Evolutionary conservation across 305 asterid genomes (phyloP), one percentile per base, ranked within the genome.

Genomic region (Ajuga reptans): DNA sequence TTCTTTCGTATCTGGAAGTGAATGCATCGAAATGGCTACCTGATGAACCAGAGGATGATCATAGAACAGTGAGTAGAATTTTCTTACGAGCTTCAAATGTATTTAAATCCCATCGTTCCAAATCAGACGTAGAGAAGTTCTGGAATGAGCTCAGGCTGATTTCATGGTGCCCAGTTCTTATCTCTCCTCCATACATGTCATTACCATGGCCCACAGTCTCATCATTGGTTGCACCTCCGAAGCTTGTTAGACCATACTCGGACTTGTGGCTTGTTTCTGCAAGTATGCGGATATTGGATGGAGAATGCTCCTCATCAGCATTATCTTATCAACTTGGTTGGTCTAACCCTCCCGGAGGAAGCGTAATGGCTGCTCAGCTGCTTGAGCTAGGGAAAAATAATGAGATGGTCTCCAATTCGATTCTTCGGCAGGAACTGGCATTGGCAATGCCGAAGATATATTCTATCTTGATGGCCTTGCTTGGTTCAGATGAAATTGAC

Each of bases 261-360:
- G 98, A 92, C 68, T 31, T 87, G 81, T 92, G 98, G 98, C 96
- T 92, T 73, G 98, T 87, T 70, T 92, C 97, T 47, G 98, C 97
- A 52, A 92, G 97, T 79, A 88, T 92, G 98, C 86, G 98, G 64
- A 90, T 92, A 80, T 82, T 92, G 78, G 98, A 92, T 75, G 92
- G 92, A 76, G 96, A 92, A 72, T 92, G 95, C 80, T 92, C 97
- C 69, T 90, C 94, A 71, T 85, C 98, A 62, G 82, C 86, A 58
- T 86, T 92, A 78, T 87, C 98, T 72, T 70, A 78, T 75, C 89
- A 79, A 71, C 93, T 92, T 75, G 97, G 97, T 63, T 92, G 98
- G 97, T 87, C 95, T 66, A 86, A 82, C 71, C 87, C 97, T 33
- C 98, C 98, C 31, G 95, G 91, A 59, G 98, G 97, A 76, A 90